Base-by-base conservation (phyloP, 2,329 filamentous ascomycete species). In the Claviceps digitariae region DNA sequence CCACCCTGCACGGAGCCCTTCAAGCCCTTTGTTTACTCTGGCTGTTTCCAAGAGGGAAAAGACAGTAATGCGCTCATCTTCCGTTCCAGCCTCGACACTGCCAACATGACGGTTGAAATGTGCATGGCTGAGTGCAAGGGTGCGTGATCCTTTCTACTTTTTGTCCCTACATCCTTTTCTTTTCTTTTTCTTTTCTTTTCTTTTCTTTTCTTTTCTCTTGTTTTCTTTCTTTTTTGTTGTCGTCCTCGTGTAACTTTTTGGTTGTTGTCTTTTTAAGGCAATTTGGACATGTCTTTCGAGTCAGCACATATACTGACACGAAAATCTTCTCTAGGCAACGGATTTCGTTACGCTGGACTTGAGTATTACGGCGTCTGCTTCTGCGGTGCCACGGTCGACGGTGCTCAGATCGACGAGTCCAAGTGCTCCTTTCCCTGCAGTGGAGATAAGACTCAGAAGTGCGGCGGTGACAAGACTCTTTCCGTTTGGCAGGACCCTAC, bases 351-450 rank as follows among this genome's bases (percentile, higher is more conserved):
- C 56, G 73, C 75, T 57, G 75, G 75, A 53, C 69, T 78, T 36
- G 69, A 72, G 56, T 76, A 75, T 63, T 72, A 76, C 55, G 74
- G 74, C 54, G 66, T 72, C 44, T 79, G 78, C 66, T 79, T 77
- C 63, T 75, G 75, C 57, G 71, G 74, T 34, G 67, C 76, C 56
- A 74, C 73, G 29, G 70, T 77, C 56, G 66, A 77, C 57, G 73
- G 74, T n/a, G 74, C 78, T 59, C 71, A 71, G 57, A 63, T 84
- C 17, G 62, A 69, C 3, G 72, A 74, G 21, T 68, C 74, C 17
- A 71, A 79, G 40, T 85, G 83, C 59, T 79, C 72, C 62, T 78
- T 81, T 53, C 67, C 75, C 10, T 75, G 81, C 63, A 74, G 65
- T 29, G 72, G 71, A 41, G 70, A 76, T 68, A 65, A 62, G 43